phyloP scores from a whole-genome alignment of 148 eudicot species.

The Rhododendron henanense region DNA sequence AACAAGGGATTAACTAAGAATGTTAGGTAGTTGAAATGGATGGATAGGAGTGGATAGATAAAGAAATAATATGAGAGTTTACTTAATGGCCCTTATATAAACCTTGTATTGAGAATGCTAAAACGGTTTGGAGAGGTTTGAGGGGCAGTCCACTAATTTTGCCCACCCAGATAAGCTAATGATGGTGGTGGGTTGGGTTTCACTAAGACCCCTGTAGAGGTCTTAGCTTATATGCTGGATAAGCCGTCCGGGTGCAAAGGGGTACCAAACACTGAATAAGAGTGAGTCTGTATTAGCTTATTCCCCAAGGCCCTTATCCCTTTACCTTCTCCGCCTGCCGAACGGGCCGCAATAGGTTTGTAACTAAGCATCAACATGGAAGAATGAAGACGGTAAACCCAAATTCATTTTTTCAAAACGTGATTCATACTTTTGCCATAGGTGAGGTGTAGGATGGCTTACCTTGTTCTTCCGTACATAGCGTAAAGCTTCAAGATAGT shows the following conservation, averaged over 20 bases:
- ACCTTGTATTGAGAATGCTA: not conserved
- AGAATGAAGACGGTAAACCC: not conserved
- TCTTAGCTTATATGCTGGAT: not conserved
- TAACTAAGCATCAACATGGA: not conserved
- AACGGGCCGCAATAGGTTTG: not conserved
- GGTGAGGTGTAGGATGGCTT: not conserved
- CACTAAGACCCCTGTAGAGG: not conserved
- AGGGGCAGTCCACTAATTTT: not conserved
- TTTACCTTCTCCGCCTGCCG: not conserved
- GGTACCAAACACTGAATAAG: not conserved
- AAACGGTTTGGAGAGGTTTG: not conserved
- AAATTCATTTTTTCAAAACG: not conserved
- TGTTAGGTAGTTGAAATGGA: not conserved
- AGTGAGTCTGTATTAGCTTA: not conserved
- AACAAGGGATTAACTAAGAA: not conserved
- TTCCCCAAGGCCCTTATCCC: not conserved
- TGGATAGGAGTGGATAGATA: not conserved
- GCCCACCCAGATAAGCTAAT: not conserved
- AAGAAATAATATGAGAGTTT: not conserved
- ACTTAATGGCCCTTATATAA: not conserved
- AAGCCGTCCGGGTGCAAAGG: not conserved
- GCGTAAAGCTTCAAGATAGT: conserved; percentile 87
- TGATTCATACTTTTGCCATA: not conserved
- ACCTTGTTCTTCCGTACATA: conserved; percentile 91
- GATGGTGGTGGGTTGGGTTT: not conserved